These are phyloP conservation scores for Metrosideros polymorpha DNA, from an alignment of 441 rosid species.

Conservation along the genomic window DNA sequence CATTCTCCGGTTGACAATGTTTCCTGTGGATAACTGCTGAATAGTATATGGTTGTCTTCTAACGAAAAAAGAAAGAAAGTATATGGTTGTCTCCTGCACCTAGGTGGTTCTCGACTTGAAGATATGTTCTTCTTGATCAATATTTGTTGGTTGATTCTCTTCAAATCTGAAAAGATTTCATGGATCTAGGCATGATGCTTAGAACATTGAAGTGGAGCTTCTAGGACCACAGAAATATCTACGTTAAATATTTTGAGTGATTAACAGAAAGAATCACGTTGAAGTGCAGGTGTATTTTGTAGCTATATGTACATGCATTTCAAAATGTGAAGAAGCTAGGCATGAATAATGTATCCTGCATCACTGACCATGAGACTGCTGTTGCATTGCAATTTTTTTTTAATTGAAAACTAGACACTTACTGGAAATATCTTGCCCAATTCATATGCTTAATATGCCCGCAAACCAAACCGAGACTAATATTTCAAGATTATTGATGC, in stretches of 20 bases:
- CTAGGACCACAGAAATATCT: background rate
- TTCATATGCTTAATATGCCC: background rate
- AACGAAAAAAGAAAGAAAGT: too few relatives aligned
- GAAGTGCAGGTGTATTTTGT: background rate
- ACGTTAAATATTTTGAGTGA: background rate
- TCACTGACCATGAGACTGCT: background rate
- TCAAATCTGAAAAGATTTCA: background rate
- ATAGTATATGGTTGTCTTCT: background rate
- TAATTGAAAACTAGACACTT: background rate
- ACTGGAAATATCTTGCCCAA: background rate
- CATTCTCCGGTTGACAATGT: background rate
- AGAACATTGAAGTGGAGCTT: background rate
- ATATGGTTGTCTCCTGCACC: background rate
- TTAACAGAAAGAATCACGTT: background rate
- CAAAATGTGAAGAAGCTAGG: background rate
- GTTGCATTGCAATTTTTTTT: background rate
- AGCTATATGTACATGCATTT: background rate
- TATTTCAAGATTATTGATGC: background rate
- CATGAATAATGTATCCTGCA: background rate
- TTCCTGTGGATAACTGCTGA: background rate
- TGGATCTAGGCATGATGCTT: background rate
- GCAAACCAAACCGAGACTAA: background rate
- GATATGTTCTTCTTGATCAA: background rate
- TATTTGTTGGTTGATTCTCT: background rate
- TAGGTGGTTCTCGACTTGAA: background rate